Percentiles rank a stretch among this genome's conserved stretches.
Evolutionary conservation across 768 basidiomycete genomes (phyloP).

Genomic region (Podaxis pistillaris): DNA sequence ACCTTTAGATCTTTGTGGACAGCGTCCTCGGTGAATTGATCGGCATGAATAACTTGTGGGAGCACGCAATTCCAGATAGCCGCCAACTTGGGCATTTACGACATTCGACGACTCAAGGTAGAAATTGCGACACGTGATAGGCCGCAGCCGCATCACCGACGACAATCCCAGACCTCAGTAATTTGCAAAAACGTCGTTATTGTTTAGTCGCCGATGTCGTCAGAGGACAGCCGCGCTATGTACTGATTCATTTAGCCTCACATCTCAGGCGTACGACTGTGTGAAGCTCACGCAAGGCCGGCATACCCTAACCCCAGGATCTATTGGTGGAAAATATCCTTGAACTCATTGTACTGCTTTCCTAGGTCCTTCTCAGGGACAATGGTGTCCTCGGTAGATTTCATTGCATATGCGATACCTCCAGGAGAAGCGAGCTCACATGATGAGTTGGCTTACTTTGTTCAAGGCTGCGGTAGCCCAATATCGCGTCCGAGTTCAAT

Average conservation of each 20-base stretch:
- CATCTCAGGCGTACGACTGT: too few species aligned
- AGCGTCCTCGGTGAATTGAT: neutral
- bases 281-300: too few species aligned
- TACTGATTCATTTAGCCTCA: too few species aligned
- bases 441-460: neutral
- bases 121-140: neutral
- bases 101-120: neutral
- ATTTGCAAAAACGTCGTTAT: neutral
- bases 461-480: neutral
- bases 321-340: too few species aligned
- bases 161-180: neutral
- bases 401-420: neutral
- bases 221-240: neutral
- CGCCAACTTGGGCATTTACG: too few species aligned
- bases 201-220: neutral
- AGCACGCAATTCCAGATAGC: neutral
- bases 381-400: neutral
- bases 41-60: neutral
- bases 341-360: neutral
- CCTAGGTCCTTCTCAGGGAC: neutral
- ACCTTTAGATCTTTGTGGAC: neutral
- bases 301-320: too few species aligned
- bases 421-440: neutral
- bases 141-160: neutral
- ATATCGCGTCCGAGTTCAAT: neutral